These are phyloP conservation scores for Tulasnella sp. DNA, from an alignment of 768 basidiomycete species.

Conservation along the genomic window DNA sequence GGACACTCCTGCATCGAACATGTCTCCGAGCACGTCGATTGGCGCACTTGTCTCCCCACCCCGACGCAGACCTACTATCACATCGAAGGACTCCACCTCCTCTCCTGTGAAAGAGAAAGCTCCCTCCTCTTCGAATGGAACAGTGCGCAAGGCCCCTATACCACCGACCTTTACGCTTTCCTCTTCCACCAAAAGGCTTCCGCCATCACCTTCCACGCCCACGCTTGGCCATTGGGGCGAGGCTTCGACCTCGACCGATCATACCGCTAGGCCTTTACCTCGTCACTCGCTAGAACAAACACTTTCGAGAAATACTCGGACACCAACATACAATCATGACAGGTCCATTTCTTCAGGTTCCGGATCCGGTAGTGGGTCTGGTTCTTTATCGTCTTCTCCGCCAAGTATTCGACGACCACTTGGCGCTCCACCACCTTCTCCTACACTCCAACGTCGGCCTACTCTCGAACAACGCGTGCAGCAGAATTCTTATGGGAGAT, in stretches of 20 bases:
- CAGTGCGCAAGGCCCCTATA: not conserved
- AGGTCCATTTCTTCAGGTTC: constrained; percentile 6
- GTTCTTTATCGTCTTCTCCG: constrained; percentile 1
- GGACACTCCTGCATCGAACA: constrained; percentile 27
- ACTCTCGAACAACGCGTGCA: constrained; percentile 11
- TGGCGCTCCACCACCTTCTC: not conserved
- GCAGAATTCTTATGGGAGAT: not conserved
- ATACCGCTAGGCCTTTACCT: not conserved
- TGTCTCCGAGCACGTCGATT: not conserved
- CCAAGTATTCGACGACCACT: constrained; percentile 3
- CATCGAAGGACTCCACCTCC: constrained; percentile 34
- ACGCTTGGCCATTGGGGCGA: not conserved
- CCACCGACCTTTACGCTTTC: constrained; percentile 3
- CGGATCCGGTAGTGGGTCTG: not conserved
- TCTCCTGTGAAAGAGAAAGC: constrained; percentile 44
- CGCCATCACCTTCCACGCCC: constrained; percentile 23
- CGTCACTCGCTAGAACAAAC: not conserved
- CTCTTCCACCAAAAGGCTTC: not conserved
- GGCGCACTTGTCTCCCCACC: constrained; percentile 27
- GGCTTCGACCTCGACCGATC: not conserved
- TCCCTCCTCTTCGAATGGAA: constrained; percentile 22
- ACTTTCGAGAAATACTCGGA: constrained; percentile 1
- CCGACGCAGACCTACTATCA: constrained; percentile 33
- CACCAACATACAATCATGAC: constrained; percentile 5
- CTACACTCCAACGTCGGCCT: not conserved